Percentiles rank a stretch among this genome's conserved stretches.
Evolutionary conservation across 1,139 yeast species (phyloP).

Genomic region (Protomyces macrosporus): DNA sequence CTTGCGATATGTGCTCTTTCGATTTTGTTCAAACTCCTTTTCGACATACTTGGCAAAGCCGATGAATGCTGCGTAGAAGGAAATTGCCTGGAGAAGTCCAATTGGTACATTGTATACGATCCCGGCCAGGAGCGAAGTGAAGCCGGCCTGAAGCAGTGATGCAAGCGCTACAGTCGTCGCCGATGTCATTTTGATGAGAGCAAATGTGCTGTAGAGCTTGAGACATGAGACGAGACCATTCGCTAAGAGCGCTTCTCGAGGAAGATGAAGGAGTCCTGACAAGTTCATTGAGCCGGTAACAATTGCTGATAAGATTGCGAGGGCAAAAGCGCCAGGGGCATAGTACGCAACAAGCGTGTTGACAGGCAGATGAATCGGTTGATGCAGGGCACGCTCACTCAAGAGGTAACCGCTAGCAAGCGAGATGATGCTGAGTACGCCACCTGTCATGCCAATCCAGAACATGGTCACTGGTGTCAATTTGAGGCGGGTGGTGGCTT

Average conservation of each 20-base stretch:
- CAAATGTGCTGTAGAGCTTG: conserved; percentile 2
- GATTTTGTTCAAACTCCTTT: neutral
- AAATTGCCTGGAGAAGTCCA: conserved; percentile 1
- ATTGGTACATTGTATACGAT: conserved; percentile 16
- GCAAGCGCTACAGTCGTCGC: conserved; percentile 17
- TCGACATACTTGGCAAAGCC: conserved; percentile 20
- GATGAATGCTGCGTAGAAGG: conserved; percentile 7
- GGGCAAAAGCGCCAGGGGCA: conserved; percentile 2
- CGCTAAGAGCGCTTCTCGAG: conserved; percentile 3
- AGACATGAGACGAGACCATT: conserved; percentile 3
- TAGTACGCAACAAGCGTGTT: neutral
- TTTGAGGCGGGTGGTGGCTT: neutral
- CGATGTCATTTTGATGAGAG: conserved; percentile 10
- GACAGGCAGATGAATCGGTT: conserved; percentile 1
- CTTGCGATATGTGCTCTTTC: neutral
- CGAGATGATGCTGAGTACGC: conserved; percentile 1
- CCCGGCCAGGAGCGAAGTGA: conserved; percentile 11
- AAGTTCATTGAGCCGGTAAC: neutral
- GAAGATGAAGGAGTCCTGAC: neutral
- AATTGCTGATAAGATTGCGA: neutral
- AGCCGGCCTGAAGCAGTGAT: conserved; percentile 1
- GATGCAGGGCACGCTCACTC: conserved; percentile 1
- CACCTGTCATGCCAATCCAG: neutral
- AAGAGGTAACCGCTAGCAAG: conserved; percentile 5
- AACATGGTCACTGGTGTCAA: neutral